phyloP scores from a whole-genome alignment of 805 yeast species.

The Barnettozyma sucrosica region DNA sequence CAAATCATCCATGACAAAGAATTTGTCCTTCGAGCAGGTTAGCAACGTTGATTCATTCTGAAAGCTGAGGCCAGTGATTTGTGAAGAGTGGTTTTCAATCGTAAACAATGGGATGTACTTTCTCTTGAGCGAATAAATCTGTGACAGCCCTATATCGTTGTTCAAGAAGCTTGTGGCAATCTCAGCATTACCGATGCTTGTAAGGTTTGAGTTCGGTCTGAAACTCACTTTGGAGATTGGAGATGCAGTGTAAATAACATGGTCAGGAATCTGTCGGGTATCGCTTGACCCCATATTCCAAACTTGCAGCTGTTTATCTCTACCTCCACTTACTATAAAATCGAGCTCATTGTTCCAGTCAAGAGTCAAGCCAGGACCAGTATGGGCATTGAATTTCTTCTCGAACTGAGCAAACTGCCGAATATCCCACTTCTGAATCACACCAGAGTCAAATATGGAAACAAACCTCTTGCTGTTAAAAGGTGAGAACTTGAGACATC shows the following conservation, averaged over 20 bases:
- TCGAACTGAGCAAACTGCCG: constrained; percentile 61
- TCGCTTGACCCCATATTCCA: constrained; percentile 54
- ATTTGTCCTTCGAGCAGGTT: constrained; percentile 47
- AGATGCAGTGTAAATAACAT: constrained; percentile 65
- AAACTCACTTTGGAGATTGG: constrained; percentile 76
- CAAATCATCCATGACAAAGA: constrained; percentile 43
- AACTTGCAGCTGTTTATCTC: constrained; percentile 76
- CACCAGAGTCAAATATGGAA: constrained; percentile 84
- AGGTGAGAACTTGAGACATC: constrained; percentile 51
- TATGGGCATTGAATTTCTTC: constrained; percentile 76
- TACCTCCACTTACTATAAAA: constrained; percentile 84
- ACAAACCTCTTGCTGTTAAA: constrained; percentile 54
- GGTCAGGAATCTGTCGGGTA: constrained; percentile 50
- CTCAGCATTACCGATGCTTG: constrained; percentile 48
- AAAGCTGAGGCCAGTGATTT: constrained; percentile 54
- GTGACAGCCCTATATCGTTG: constrained; percentile 54
- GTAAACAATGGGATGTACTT: constrained; percentile 64
- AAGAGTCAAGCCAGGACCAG: constrained; percentile 83
- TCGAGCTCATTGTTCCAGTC: constrained; percentile 86
- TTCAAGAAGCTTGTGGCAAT: constrained; percentile 70
- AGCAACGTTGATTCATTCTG: constrained; percentile 41
- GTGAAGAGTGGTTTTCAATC: constrained; percentile 42
- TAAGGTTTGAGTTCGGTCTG: constrained; percentile 37
- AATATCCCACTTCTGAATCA: constrained; percentile 82
- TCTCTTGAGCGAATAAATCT: constrained; percentile 64